Conservation (phyloP, 2,329 filamentous ascomycete species). For the Escovopsis weberi region DNA sequence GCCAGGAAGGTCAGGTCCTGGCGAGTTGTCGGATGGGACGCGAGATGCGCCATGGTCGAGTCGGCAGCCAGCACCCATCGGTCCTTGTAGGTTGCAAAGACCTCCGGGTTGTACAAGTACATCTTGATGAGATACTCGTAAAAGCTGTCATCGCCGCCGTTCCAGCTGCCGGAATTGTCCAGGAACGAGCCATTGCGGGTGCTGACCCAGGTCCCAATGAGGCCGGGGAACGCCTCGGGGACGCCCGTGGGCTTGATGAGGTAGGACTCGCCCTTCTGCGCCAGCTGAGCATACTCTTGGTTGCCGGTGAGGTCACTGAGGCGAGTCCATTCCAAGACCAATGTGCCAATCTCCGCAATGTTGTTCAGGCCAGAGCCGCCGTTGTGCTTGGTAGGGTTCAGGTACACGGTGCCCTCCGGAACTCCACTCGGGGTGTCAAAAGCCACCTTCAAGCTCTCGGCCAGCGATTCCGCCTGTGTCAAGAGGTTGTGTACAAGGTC, state of each 20-base stretch:
- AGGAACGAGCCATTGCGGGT: conserved; percentile 51
- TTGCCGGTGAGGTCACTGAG: conserved; percentile 63
- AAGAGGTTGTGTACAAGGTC: conserved; percentile 45
- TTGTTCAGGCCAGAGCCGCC: conserved; percentile 46
- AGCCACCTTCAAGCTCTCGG: conserved; percentile 58
- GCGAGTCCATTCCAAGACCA: conserved; percentile 74
- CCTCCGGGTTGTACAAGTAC: conserved; percentile 60
- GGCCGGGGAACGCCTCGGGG: conserved; percentile 60
- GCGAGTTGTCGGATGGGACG: conserved; percentile 49
- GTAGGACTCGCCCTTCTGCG: conserved; percentile 53
- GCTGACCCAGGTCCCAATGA: conserved; percentile 55
- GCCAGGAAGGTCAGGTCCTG: conserved; percentile 62
- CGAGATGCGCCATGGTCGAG: conserved; percentile 57
- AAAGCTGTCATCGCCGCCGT: conserved; percentile 62
- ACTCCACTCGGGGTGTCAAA: conserved; percentile 67
- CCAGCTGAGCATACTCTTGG: conserved; percentile 47
- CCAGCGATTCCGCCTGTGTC: conserved; percentile 51
- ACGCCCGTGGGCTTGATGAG: conserved; percentile 46
- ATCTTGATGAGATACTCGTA: conserved; percentile 91
- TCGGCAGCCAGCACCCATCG: conserved; percentile 64
- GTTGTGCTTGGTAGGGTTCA: conserved; percentile 35
- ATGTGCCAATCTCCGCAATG: conserved; percentile 60
- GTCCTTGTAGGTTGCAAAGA: conserved; percentile 52
- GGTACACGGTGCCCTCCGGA: conserved; percentile 53
- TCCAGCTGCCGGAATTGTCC: conserved; percentile 59